Evolutionary conservation across 2,329 filamentous ascomycete genomes (phyloP), one percentile per base, ranked within the genome.

Genomic region (Cercospora sp.): DNA sequence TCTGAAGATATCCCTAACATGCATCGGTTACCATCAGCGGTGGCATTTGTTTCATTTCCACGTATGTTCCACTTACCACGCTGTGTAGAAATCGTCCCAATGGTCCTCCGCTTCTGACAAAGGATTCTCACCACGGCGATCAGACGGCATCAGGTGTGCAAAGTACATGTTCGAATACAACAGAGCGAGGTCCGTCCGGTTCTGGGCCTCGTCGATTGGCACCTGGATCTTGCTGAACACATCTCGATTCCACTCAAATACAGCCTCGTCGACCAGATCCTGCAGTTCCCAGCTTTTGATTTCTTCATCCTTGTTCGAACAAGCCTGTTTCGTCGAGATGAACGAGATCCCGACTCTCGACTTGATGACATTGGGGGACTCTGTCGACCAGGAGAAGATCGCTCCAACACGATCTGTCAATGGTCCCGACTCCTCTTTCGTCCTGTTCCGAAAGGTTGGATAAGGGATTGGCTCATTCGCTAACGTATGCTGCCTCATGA

Each of bases 111-210:
- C 89, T 1, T 80, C 76, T 89, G 90, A 92, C 0, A 83, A 78
- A 0, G 89, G 89, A 68, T 91, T 92, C 75, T 92, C 90, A 0
- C 88, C 89, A 0, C 89, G 91, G 69, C 88, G 87, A 75, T 92
- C 90, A 0, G 88, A 89, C 0, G 90, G 89, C 40, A 91, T 85
- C 10, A 91, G 77, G 67, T 88, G 86, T 86, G 90, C 90, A 72
- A 90, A 89, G 74, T 91, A 92, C 37, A 92, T 76, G 0, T 88
- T 88, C 0, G 87, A 87, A 79, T 92, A 92, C 2, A 92, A 81
- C 30, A 91, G 80, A 61, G 84, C 80, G 7, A 90, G 80, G 58
- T 86, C 88, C 0, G 82, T 76, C 84, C 13, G 77, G 75, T 73
- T 90, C 83, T 6, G 71, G 1, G 64, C 43, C 0, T 82, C 85